Evolutionary conservation across 192 early-diverging fungal species (phyloP), one percentile per base, ranked within the genome.

Genomic region (Geranomyces michiganensis): DNA sequence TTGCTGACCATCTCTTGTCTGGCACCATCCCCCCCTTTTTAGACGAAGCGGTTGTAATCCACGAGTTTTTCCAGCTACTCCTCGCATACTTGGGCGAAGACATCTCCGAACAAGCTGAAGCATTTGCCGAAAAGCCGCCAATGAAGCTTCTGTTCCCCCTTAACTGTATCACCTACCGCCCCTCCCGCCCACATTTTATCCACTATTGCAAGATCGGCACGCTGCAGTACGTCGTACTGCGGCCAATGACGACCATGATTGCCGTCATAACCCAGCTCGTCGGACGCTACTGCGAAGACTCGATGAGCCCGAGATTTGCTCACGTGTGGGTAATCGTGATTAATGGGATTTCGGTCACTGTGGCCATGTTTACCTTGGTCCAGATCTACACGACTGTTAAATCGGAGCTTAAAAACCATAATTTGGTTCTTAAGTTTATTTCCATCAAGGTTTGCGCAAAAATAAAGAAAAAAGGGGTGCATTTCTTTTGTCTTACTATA

Each of bases 291-390:
- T 93, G 91, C 64, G 72, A 85, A 8, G 84, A 85, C 56, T 83
- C 79, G 59, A 88, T 86, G 80, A 78, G 75, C 17, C 83, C 86
- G 49, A 74, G 76, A 60, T 92, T 83, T 77, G 91, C 88, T 26
- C 82, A 90, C 67, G 70, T 92, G 22, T 92, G 89, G 82, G 61
- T 88, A 31, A 82, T 81, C n/a, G 65, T 83, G 36, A 65, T 93
- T 64, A 84, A 89, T 78, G 86, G 86, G 79, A 76, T 88, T 44
- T 84, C 81, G 10, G 86, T 90, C 22, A 67, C 85, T 0, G 76
- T 89, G 3, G 90, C 88, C 36, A 90, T 91, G 89, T 90, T 87
- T 56, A 82, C 84, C 29, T 79, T 93, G 56, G 73, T 93, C 15
- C 56, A 84, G 31, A 75, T 90, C 46, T 89, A 91, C 65, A 65